A percentile compares a stretch with the other conserved stretches of the same genome.
Evolutionary conservation across 23 red algal species (phyloP).

Genomic region (Gracilaria gracilis): DNA sequence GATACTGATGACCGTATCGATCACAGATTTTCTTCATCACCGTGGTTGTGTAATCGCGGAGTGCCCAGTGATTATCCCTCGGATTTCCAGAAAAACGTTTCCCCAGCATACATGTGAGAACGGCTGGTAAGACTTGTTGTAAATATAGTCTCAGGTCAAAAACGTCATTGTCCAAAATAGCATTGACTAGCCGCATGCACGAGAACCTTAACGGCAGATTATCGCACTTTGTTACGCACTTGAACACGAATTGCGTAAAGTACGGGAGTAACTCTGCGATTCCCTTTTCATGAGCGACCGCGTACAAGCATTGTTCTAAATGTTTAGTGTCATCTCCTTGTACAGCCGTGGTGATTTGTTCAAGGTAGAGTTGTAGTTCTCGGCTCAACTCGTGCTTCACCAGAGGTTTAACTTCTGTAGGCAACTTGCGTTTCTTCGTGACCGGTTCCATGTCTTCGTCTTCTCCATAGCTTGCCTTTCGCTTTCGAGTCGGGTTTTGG

Average conservation of each 20-base stretch:
- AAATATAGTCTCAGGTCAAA: constrained; percentile 81
- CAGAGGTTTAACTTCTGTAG: constrained; percentile 62
- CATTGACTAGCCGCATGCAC: constrained; percentile 77
- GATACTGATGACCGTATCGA: constrained; percentile 65
- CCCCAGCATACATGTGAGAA: constrained; percentile 88
- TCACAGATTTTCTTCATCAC: constrained; percentile 71
- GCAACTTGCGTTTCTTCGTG: constrained; percentile 1
- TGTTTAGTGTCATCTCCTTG: constrained; percentile 59
- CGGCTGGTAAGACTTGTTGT: constrained; percentile 87
- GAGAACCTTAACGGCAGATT: constrained; percentile 65
- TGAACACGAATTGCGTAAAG: constrained; percentile 78
- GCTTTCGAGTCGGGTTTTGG: constrained; percentile 76
- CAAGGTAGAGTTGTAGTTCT: constrained; percentile 92
- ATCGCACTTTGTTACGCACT: constrained; percentile 36
- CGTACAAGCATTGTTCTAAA: constrained; percentile 77
- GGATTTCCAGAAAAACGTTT: constrained; percentile 67
- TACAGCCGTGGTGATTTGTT: constrained; percentile 74
- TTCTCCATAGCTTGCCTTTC: not conserved
- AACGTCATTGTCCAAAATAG: constrained; percentile 87
- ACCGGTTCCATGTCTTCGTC: not conserved
- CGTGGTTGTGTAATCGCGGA: constrained; percentile 83
- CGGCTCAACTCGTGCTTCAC: constrained; percentile 84
- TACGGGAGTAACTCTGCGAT: constrained; percentile 91
- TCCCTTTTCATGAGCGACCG: constrained; percentile 81
- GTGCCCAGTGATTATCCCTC: constrained; percentile 91